Base-by-base conservation (phyloP, 2,329 filamentous ascomycete species). In the Ophiosphaerella narmari region DNA sequence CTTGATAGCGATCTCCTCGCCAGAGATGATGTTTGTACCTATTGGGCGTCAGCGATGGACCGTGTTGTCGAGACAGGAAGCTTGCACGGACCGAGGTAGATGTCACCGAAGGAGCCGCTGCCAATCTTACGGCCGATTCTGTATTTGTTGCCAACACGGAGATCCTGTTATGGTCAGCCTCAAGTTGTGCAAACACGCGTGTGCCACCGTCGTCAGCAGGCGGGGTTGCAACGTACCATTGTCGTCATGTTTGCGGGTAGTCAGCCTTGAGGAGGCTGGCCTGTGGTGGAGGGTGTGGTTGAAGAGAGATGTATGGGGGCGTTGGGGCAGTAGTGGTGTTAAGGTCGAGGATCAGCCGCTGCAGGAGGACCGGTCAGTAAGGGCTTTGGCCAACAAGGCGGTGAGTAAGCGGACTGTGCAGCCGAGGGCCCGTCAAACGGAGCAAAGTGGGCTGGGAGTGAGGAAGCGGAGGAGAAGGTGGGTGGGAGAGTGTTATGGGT, bases 1-100 rank as follows among this genome's bases (percentile, higher is more conserved):
- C 82, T 99, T 99, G 82, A 99, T 99, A 74, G 94, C 94, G 68
- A 99, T 97, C 78, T 99, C 94, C 77, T 99, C 94, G 57, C 94
- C 94, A 4, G 94, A 97, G 77, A 97, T 97, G 80, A 99, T 97
- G 82, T 99, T 97, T 76, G 94, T 99, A 68, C 94, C 94, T 87
- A 59, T 39, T 18, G 21, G 26, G 46, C 33, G 63, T 67, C 62
- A 67, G 61, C 54, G 46, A 23, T 36, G 52, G 45, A 11, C 11
- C 4, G 6, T 8, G 26, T 29, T 11, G 26, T 26, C 29, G 16
- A 32, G 41, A 39, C 21, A 24, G 42, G 47, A 43, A 43, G 41
- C 39, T 41, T 24, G 34, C 41, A 59, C 82, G 63, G 76, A 87
- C 85, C 85, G 46, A 97, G 86, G 78, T 97, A 99, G 74, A 99